Percentiles rank a stretch among this genome's conserved stretches.
Conservation (phyloP, 1,284 basidiomycete species). For the Cryptococcus sp. region DNA sequence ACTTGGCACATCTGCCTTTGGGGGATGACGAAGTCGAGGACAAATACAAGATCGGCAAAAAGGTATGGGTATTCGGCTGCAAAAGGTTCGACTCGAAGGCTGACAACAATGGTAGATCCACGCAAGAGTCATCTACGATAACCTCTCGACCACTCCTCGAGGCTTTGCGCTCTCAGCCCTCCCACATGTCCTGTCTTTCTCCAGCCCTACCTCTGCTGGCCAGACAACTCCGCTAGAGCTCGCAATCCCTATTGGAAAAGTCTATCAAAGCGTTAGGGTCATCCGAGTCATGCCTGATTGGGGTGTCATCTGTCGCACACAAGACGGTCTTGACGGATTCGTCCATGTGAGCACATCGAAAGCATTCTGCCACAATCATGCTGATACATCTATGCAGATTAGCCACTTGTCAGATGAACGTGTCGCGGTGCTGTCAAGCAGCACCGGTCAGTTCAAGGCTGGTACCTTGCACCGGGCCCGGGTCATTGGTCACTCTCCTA, state of each 20-base stretch:
- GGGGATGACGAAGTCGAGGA: conserved; percentile 57
- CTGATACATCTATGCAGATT: conserved; percentile 62
- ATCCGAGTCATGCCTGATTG: conserved; percentile 74
- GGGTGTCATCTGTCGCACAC: conserved; percentile 71
- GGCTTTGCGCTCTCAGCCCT: conserved; percentile 77
- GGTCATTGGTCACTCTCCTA: conserved; percentile 80
- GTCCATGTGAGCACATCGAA: conserved; percentile 68
- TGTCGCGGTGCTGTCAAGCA: conserved; percentile 68
- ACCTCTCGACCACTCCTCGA: conserved; percentile 67
- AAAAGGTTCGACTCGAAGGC: not conserved
- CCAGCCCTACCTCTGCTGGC: conserved; percentile 46
- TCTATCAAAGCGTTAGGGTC: conserved; percentile 72
- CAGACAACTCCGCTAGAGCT: conserved; percentile 56
- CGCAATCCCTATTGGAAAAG: conserved; percentile 71
- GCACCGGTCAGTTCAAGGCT: conserved; percentile 75
- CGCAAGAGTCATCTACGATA: conserved; percentile 82
- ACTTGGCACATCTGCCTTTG: conserved; percentile 70
- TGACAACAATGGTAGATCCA: conserved; percentile 59
- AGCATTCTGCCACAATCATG: not conserved
- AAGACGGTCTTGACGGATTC: conserved; percentile 70
- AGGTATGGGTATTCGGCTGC: conserved; percentile 51
- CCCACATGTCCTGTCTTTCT: conserved; percentile 69
- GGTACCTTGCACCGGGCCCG: conserved; percentile 81
- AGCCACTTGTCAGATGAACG: conserved; percentile 93
- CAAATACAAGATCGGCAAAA: conserved; percentile 76